Evolutionary conservation across 108 stramenopile species (phyloP).

Genomic region (Skeletonema marinoi): DNA sequence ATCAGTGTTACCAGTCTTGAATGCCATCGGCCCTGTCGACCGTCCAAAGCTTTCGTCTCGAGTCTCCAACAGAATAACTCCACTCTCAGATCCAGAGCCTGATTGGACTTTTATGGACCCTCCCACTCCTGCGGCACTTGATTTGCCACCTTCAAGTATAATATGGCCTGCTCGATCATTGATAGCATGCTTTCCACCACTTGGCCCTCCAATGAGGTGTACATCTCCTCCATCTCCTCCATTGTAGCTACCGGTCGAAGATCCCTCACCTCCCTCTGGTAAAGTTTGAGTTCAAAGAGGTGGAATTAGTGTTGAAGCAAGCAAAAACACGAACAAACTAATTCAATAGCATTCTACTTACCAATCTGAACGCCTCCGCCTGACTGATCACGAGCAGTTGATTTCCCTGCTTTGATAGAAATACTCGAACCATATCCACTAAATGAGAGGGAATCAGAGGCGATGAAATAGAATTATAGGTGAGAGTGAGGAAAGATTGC

Average conservation of each 20-base stretch:
- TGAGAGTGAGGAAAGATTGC: background rate
- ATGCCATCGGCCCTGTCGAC: constrained; percentile 14
- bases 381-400: constrained; percentile 3
- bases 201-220: constrained; percentile 13
- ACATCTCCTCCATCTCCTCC: constrained; percentile 27
- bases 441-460: no score
- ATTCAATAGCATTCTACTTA: background rate
- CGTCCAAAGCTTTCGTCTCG: background rate
- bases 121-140: background rate
- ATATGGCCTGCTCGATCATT: constrained; percentile 18
- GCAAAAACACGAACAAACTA: background rate
- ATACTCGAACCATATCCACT: constrained; percentile 5
- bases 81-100: constrained; percentile 7
- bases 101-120: constrained; percentile 6
- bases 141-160: constrained; percentile 11
- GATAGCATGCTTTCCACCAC: background rate
- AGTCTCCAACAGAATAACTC: constrained; percentile 5
- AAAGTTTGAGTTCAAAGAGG: background rate
- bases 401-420: constrained; percentile 8
- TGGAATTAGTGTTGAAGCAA: background rate
- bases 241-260: constrained; percentile 1
- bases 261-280: constrained; percentile 13
- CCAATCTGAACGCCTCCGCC: constrained; percentile 8
- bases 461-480: background rate
- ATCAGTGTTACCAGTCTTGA: constrained; percentile 11